These are phyloP conservation scores for Populus simonii DNA, from an alignment of 345 rosid species.

Conservation along the genomic window DNA sequence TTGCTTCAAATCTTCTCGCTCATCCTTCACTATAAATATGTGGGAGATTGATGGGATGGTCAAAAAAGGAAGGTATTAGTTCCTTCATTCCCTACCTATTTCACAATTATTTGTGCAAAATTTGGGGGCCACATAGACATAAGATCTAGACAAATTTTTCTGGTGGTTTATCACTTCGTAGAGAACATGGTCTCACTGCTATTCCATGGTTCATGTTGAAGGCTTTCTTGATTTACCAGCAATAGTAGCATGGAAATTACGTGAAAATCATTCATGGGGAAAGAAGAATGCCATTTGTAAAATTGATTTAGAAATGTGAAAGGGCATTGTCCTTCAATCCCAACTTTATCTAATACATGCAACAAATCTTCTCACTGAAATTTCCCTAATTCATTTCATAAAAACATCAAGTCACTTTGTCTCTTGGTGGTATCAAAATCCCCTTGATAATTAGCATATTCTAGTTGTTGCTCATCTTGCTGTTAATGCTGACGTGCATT, in stretches of 20 bases:
- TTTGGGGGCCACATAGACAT: neutral
- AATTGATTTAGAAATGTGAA: neutral
- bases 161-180: neutral
- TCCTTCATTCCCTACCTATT: neutral
- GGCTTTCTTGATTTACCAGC: neutral
- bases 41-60: conserved; percentile 99
- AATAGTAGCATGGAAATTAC: neutral
- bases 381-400: neutral
- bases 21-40: conserved; percentile 92
- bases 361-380: neutral
- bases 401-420: neutral
- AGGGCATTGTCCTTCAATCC: neutral
- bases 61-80: conserved; percentile 77
- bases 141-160: neutral
- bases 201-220: neutral
- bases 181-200: neutral
- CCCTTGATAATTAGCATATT: neutral
- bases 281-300: neutral
- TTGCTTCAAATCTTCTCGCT: conserved; percentile 89
- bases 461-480: neutral
- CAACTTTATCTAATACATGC: neutral
- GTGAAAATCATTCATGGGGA: neutral
- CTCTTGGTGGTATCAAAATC: neutral
- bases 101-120: neutral
- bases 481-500: neutral